A percentile compares a stretch with the other conserved stretches of the same genome.
Conservation (phyloP, 2,329 filamentous ascomycete genomes). For the Aspergillus proliferans region DNA sequence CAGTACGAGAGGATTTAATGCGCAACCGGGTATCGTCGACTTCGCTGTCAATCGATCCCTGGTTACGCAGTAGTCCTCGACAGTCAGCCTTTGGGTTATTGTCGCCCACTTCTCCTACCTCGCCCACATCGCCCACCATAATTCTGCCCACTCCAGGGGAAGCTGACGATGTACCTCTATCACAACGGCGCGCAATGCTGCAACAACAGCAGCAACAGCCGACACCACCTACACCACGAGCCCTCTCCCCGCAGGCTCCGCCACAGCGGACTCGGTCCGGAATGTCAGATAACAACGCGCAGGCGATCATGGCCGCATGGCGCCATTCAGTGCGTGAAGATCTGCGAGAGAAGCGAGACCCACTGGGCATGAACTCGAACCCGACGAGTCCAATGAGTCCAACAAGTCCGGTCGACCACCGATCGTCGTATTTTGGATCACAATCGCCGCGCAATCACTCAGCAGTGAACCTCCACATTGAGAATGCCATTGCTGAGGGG, state of each 20-base stretch:
- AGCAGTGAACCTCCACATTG: slow-evolving; percentile 46
- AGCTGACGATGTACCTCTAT: slow-evolving; percentile 66
- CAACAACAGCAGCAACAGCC: slow-evolving; percentile 45
- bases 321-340: slow-evolving; percentile 60
- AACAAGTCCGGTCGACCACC: slow-evolving; percentile 53
- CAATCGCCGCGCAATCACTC: slow-evolving; percentile 54
- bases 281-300: slow-evolving; percentile 20
- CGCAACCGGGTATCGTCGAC: slow-evolving; percentile 32
- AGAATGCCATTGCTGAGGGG: slow-evolving; percentile 62
- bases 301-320: slow-evolving; percentile 61
- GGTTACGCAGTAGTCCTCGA: slow-evolving; percentile 21
- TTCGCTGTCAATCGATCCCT: slow-evolving; percentile 28
- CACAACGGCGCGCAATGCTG: slow-evolving; percentile 58
- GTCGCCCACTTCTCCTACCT: background rate
- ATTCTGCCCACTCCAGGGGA: slow-evolving; percentile 21
- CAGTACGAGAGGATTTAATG: slow-evolving; percentile 50
- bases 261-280: slow-evolving; percentile 10
- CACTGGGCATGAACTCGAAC: slow-evolving; percentile 18
- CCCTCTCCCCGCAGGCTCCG: slow-evolving; percentile 41
- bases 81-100: slow-evolving; percentile 17
- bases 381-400: slow-evolving; percentile 9
- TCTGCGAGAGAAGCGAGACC: slow-evolving; percentile 37
- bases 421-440: slow-evolving; percentile 53
- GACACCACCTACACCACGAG: background rate
- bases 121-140: slow-evolving; percentile 12